Percentiles rank a stretch among this genome's conserved stretches.
Conservation (phyloP, 352 stramenopile genomes). For the Globisporangium parvum region DNA sequence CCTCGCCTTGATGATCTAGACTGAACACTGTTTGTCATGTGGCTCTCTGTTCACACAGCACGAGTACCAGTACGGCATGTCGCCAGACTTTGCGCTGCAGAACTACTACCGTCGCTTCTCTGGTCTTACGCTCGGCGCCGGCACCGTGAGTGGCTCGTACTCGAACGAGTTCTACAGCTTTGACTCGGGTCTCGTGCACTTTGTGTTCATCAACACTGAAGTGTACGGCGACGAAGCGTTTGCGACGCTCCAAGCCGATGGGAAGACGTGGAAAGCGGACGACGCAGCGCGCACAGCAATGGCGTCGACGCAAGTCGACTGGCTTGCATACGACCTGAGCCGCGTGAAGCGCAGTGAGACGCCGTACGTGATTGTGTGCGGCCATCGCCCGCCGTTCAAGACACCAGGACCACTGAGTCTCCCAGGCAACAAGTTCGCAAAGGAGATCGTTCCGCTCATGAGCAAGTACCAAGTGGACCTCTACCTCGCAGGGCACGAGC, state of each 20-base stretch:
- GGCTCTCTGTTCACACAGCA: constrained; percentile 26
- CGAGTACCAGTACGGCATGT: constrained; percentile 56
- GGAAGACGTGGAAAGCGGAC: constrained; percentile 40
- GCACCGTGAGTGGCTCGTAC: constrained; percentile 44
- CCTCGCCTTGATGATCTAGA: not conserved
- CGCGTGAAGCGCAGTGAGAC: constrained; percentile 49
- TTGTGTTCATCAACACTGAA: constrained; percentile 77
- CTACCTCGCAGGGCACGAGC: constrained; percentile 62
- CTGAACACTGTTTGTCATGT: constrained; percentile 5
- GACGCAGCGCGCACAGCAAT: constrained; percentile 28
- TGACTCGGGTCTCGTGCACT: constrained; percentile 53
- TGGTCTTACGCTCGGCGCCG: constrained; percentile 42
- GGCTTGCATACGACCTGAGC: constrained; percentile 70
- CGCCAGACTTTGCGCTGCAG: constrained; percentile 48
- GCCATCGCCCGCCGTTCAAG: constrained; percentile 68
- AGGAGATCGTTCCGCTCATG: constrained; percentile 65
- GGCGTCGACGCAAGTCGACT: constrained; percentile 33
- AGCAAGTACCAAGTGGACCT: constrained; percentile 71
- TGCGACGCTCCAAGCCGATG: constrained; percentile 33
- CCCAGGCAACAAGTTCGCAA: constrained; percentile 45
- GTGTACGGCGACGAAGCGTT: constrained; percentile 68
- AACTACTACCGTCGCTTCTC: constrained; percentile 72
- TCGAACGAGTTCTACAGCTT: constrained; percentile 81
- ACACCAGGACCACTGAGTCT: constrained; percentile 35
- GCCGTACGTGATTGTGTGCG: constrained; percentile 68